Evolutionary conservation across 176 grass and related monocot species (phyloP), one percentile per base, ranked within the genome.

Genomic region (Olyra latifolia): DNA sequence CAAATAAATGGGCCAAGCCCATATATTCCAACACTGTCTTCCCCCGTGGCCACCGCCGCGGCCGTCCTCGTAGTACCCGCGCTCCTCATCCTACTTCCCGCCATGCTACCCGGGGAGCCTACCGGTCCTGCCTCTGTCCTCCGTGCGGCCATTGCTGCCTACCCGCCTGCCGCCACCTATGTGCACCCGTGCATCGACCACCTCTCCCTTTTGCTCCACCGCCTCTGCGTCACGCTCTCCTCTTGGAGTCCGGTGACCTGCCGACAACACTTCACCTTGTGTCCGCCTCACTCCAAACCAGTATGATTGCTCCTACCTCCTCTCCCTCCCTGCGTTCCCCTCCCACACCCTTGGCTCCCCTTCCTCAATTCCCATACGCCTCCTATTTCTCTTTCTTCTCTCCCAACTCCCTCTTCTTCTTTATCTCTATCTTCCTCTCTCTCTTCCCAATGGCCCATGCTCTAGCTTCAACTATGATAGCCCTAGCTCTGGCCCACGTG

Each of bases 251-350:
- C 50, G 83, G 75, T 45, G 77, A 88, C 58, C 59, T 75, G 8
- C 88, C 91, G 8, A 70, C 77, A 20, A 59, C 91, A 56, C 89
- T 88, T 63, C 86, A 80, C 78, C 84, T 92, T 63, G 71, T 80
- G 38, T 80, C 91, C 39, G 88, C 87, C 40, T 82, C 78, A 28
- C 81, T 94, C 50, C 92, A 91, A 80, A 58, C 83, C 92, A 94
- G 71, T 89, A 94, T 46, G 89, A 91, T 69, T 94, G 92, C 69
- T 89, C 75, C 65, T 77, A 91, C 69, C 84, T 83, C 86, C 79
- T 91, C 5, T 86, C 79, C 17, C 55, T 80, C 39, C 86, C 80
- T 5, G 20, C 80, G 5, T 72, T 80, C 84, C 63, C 63, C 40
- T 91, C 84, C 40, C 58, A 87, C 28, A 0, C 8, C 0, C 76